Evolutionary conservation across 179 eudicot genomes (phyloP).

Genomic region (Carnegiea gigantea): DNA sequence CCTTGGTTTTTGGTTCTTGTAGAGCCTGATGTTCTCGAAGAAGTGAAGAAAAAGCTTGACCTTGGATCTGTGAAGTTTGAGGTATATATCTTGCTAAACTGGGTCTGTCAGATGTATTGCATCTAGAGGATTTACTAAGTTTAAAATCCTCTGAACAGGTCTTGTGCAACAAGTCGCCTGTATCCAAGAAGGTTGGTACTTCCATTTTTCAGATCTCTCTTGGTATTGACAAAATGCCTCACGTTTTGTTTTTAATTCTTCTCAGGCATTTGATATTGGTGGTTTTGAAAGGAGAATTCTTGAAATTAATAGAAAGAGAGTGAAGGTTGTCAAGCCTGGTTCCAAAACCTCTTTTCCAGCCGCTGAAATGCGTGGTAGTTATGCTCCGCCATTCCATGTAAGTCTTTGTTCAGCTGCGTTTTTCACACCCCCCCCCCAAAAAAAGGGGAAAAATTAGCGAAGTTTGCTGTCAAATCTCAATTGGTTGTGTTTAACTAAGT

Average conservation of each 20-base stretch:
- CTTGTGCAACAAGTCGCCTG: conserved; percentile 4
- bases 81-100: conserved; percentile 37
- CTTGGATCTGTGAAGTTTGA: conserved; percentile 86
- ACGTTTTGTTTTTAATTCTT: conserved; percentile 2
- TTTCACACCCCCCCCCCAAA: background rate
- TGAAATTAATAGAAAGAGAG: conserved; percentile 84
- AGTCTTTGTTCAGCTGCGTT: conserved; percentile 28
- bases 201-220: background rate
- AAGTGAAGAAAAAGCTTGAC: conserved; percentile 93
- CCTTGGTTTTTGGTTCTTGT: conserved; percentile 26
- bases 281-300: conserved; percentile 86
- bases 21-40: conserved; percentile 95
- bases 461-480: too few relatives aligned
- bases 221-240: conserved; percentile 11
- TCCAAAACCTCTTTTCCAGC: conserved; percentile 91
- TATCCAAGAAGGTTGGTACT: background rate
- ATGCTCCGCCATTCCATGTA: conserved; percentile 97
- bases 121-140: conserved; percentile 12
- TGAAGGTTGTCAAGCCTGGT: conserved; percentile 92
- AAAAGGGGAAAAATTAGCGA: too few relatives aligned
- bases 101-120: background rate
- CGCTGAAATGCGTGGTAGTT: conserved; percentile 89
- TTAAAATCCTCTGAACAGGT: background rate
- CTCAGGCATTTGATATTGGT: conserved; percentile 65
- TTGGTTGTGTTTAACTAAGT: too few relatives aligned